Evolutionary conservation across 2,329 filamentous ascomycete species (phyloP).

Genomic region (Microcyclospora tardicrescens): DNA sequence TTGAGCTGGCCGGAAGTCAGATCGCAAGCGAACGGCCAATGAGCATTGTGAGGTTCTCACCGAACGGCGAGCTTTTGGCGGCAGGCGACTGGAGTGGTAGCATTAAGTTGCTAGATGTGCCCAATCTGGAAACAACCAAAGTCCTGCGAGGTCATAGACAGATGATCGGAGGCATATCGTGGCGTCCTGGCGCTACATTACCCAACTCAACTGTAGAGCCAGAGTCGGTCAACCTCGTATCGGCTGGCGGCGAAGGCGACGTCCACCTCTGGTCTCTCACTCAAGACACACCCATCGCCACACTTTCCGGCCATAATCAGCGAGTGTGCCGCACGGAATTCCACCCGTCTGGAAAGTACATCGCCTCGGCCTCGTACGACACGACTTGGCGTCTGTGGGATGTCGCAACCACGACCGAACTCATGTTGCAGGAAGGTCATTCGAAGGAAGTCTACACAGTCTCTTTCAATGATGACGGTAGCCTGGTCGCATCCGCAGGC

Average conservation of each 20-base stretch:
- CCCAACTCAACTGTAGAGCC: constrained; percentile 54
- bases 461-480: constrained; percentile 82
- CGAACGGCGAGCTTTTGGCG: constrained; percentile 69
- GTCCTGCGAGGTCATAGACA: constrained; percentile 74
- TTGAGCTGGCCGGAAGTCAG: constrained; percentile 88
- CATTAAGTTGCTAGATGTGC: constrained; percentile 74
- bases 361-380: constrained; percentile 89
- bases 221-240: constrained; percentile 68
- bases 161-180: constrained; percentile 79
- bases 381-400: constrained; percentile 97
- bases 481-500: constrained; percentile 79
- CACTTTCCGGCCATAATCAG: constrained; percentile 68
- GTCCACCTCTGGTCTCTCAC: constrained; percentile 80
- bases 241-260: constrained; percentile 76
- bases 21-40: constrained; percentile 83
- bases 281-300: constrained; percentile 72
- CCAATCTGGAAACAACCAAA: constrained; percentile 63
- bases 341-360: constrained; percentile 77
- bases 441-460: constrained; percentile 85
- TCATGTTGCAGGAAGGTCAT: constrained; percentile 86
- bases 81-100: constrained; percentile 89
- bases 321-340: constrained; percentile 89
- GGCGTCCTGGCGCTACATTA: constrained; percentile 73
- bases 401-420: constrained; percentile 67
- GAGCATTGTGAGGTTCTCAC: constrained; percentile 82